A percentile compares a stretch with the other conserved stretches of the same genome.
Evolutionary conservation across 352 stramenopile species (phyloP).

Genomic region (Globisporangium paroecandrum): DNA sequence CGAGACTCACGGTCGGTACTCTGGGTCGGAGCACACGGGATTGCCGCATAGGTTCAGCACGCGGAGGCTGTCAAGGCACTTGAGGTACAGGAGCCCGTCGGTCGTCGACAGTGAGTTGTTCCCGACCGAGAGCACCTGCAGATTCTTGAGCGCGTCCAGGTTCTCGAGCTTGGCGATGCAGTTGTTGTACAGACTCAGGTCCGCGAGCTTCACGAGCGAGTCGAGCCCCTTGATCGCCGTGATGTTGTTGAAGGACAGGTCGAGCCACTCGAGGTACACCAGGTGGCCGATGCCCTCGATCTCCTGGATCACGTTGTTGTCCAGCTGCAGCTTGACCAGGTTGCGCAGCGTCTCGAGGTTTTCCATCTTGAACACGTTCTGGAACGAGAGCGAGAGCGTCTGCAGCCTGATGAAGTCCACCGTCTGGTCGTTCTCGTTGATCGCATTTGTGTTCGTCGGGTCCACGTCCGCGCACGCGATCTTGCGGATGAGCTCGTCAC

Average conservation of each 20-base stretch:
- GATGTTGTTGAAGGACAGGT: slow-evolving; percentile 96
- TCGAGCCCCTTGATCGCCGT: slow-evolving; percentile 88
- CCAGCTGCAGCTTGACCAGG: slow-evolving; percentile 90
- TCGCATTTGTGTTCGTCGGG: slow-evolving; percentile 61
- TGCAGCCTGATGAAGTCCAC: slow-evolving; percentile 76
- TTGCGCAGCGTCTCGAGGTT: slow-evolving; percentile 90
- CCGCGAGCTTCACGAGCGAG: slow-evolving; percentile 86
- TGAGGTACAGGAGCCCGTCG: slow-evolving; percentile 71
- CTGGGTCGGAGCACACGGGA: slow-evolving; percentile 87
- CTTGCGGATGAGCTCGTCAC: slow-evolving; percentile 75
- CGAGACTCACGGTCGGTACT: slow-evolving; percentile 80
- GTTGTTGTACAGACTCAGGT: slow-evolving; percentile 94
- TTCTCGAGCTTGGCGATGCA: slow-evolving; percentile 91
- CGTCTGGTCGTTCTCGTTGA: slow-evolving; percentile 56
- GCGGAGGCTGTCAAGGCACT: slow-evolving; percentile 83
- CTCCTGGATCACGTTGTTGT: slow-evolving; percentile 94
- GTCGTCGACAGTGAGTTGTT: slow-evolving; percentile 88
- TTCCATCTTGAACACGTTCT: slow-evolving; percentile 93
- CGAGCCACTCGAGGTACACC: slow-evolving; percentile 89
- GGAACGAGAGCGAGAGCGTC: slow-evolving; percentile 88
- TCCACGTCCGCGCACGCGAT: slow-evolving; percentile 58
- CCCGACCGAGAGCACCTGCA: slow-evolving; percentile 91
- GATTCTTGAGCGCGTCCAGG: slow-evolving; percentile 81
- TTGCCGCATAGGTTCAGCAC: slow-evolving; percentile 92
- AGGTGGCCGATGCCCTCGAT: slow-evolving; percentile 87